Evolutionary conservation across 2,329 filamentous ascomycete genomes (phyloP).

Genomic region (Botrytis galanthina): DNA sequence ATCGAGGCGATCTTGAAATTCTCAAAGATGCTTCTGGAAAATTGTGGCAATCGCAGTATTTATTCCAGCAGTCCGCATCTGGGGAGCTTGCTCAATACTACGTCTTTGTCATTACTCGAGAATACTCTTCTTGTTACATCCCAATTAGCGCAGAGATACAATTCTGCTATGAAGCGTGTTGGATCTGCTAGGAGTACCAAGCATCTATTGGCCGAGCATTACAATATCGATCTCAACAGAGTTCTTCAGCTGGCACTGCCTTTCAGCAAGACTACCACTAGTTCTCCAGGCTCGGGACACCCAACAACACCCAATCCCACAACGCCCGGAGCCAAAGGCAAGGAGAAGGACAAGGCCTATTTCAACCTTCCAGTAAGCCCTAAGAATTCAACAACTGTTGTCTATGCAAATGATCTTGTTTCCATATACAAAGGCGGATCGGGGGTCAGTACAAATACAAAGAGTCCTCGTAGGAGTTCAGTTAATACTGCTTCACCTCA

Average conservation of each 20-base stretch:
- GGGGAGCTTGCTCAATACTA: slow-evolving; percentile 85
- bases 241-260: slow-evolving; percentile 80
- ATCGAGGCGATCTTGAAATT: slow-evolving; percentile 80
- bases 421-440: slow-evolving; percentile 64
- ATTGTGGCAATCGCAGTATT: slow-evolving; percentile 94
- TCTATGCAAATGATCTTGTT: slow-evolving; percentile 82
- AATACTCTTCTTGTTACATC: slow-evolving; percentile 76
- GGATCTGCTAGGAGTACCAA: slow-evolving; percentile 69
- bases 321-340: slow-evolving; percentile 65
- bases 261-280: slow-evolving; percentile 69
- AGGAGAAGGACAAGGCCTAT: slow-evolving; percentile 74
- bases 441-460: slow-evolving; percentile 38
- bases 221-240: slow-evolving; percentile 73
- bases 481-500: slow-evolving; percentile 26
- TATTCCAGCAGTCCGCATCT: slow-evolving; percentile 91
- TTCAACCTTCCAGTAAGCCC: slow-evolving; percentile 42
- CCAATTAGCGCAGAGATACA: slow-evolving; percentile 87
- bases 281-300: slow-evolving; percentile 46
- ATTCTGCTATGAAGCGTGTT: slow-evolving; percentile 78
- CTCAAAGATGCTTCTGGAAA: slow-evolving; percentile 82
- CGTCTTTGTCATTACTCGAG: slow-evolving; percentile 74
- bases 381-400: slow-evolving; percentile 47
- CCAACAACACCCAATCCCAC: slow-evolving; percentile 52
- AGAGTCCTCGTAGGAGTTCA: slow-evolving; percentile 34
- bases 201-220: slow-evolving; percentile 79